Evolutionary conservation across 2,329 filamentous ascomycete genomes (phyloP).

Genomic region (Aspergillus sojae): DNA sequence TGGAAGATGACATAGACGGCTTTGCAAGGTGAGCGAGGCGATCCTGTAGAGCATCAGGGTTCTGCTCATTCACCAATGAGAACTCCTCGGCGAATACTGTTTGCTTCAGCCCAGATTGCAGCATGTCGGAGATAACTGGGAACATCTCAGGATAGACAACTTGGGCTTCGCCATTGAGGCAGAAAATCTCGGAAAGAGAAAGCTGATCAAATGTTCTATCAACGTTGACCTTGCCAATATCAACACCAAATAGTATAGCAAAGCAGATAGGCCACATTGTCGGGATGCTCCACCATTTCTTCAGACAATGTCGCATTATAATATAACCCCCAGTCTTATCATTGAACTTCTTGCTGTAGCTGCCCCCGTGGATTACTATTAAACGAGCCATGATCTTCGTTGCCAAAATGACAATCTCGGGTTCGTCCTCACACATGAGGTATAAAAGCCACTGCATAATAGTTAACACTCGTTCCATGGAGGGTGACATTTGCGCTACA

Average conservation of each 20-base stretch:
- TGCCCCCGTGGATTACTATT: slow-evolving; percentile 76
- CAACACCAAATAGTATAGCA: slow-evolving; percentile 81
- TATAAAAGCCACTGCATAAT: slow-evolving; percentile 79
- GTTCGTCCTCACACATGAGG: slow-evolving; percentile 82
- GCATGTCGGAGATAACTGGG: slow-evolving; percentile 79
- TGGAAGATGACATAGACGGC: slow-evolving; percentile 19
- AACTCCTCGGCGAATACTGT: slow-evolving; percentile 65
- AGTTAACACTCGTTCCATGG: slow-evolving; percentile 1
- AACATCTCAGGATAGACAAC: slow-evolving; percentile 78
- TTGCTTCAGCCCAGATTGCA: slow-evolving; percentile 76
- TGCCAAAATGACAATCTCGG: slow-evolving; percentile 78
- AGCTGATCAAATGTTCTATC: slow-evolving; percentile 73
- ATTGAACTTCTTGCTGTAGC: slow-evolving; percentile 83
- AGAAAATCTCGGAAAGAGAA: slow-evolving; percentile 73
- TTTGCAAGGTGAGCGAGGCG: slow-evolving; percentile 11
- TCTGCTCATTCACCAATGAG: slow-evolving; percentile 53
- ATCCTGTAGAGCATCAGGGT: slow-evolving; percentile 10
- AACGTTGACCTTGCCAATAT: slow-evolving; percentile 74
- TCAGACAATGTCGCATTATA: slow-evolving; percentile 80
- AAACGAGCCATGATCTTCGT: slow-evolving; percentile 82
- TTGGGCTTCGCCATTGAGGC: slow-evolving; percentile 58
- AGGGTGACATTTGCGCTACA: slow-evolving; percentile 24
- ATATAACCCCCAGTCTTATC: slow-evolving; percentile 85
- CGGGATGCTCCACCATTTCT: slow-evolving; percentile 84
- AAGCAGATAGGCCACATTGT: slow-evolving; percentile 87